Base-by-base conservation (phyloP, 2,329 filamentous ascomycete genomes). In the Simplicillium sp. region DNA sequence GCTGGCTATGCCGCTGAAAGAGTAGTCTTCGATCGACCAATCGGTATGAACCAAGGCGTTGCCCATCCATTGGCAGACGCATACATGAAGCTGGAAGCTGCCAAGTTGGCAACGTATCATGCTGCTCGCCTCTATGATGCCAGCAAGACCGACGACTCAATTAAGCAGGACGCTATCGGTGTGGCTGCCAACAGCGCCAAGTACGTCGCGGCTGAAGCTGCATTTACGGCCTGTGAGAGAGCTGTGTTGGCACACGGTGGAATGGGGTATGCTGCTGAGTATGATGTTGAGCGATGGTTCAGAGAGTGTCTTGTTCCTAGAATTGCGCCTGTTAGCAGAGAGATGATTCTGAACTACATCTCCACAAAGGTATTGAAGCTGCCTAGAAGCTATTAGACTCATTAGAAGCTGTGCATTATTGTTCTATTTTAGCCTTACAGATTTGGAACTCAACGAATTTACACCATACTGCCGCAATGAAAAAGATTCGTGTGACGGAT, bases 281-380 rank as follows among this genome's bases (percentile, higher is more conserved):
- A 80, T 52, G 75, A 82, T 54, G 77, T 82, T 11, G 78, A 83
- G 56, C 63, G 78, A 35, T 82, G 75, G 60, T 65, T 82, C 43
- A 61, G 79, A n/a, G 80, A 82, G 54, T 75, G 75, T 40, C 65
- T 82, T 43, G 73, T 83, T 32, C 78, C 79, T 3, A 60, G 80
- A 9, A 77, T 84, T 39, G 77, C 79, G 9, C 79, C 78, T 0
- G 70, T 83, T 0, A 80, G 74, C 42, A 58, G 78, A 47, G 83
- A 87, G 62, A 87, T 87, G 83, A 84, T 87, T 39, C 63, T 84
- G 65, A 87, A 86, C 48, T 86, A 79, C 55, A 72, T 87, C 11
- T 70, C 73, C 3, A 82, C 86, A 55, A 84, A 76, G 61, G 81
- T 76, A 0, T 58, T 87, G n/a, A 62, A 69, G 3, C 51, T 87